Percentiles rank a stretch among this genome's conserved stretches.
These are phyloP conservation scores for Pythium chondricola DNA, from an alignment of 352 stramenopile genomes.

Conservation along the genomic window DNA sequence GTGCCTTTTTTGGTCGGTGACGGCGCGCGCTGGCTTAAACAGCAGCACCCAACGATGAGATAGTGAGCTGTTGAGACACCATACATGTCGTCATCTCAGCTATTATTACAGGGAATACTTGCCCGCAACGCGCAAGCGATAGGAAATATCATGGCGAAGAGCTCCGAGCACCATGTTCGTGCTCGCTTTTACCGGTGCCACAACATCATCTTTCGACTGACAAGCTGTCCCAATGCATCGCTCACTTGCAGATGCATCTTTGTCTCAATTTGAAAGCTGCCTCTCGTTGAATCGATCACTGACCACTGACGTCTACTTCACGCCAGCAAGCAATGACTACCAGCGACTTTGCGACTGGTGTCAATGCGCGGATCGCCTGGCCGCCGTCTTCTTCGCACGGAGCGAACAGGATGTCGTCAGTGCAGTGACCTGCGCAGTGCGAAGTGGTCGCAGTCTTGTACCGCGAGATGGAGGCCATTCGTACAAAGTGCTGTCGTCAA, in stretches of 20 bases:
- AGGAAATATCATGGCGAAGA: too few species aligned
- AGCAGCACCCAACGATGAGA: too few species aligned
- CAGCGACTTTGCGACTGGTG: slow-evolving; percentile 39
- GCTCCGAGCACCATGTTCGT: too few species aligned
- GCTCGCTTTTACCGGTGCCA: too few species aligned
- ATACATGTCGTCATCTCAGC: too few species aligned
- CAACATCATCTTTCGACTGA: too few species aligned
- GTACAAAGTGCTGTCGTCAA: slow-evolving; percentile 51
- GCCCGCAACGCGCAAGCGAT: too few species aligned
- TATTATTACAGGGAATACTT: too few species aligned
- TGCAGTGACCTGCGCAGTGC: slow-evolving; percentile 32
- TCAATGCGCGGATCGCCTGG: slow-evolving; percentile 41
- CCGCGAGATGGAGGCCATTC: slow-evolving; percentile 45
- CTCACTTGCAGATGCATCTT: slow-evolving; percentile 1
- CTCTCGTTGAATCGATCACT: slow-evolving; percentile 13
- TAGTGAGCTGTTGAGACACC: too few species aligned
- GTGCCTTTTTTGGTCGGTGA: too few species aligned
- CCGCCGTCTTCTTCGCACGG: slow-evolving; percentile 41
- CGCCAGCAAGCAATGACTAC: slow-evolving; percentile 18
- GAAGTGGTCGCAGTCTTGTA: slow-evolving; percentile 28
- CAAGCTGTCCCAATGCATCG: too few species aligned
- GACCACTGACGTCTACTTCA: slow-evolving; percentile 17
- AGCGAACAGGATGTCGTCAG: slow-evolving; percentile 35
- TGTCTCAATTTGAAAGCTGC: slow-evolving; percentile 14
- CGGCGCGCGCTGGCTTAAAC: too few species aligned